A percentile compares a stretch with the other conserved stretches of the same genome.
phyloP scores from a whole-genome alignment of 257 asterid species.

The Gentiana macrophylla region DNA sequence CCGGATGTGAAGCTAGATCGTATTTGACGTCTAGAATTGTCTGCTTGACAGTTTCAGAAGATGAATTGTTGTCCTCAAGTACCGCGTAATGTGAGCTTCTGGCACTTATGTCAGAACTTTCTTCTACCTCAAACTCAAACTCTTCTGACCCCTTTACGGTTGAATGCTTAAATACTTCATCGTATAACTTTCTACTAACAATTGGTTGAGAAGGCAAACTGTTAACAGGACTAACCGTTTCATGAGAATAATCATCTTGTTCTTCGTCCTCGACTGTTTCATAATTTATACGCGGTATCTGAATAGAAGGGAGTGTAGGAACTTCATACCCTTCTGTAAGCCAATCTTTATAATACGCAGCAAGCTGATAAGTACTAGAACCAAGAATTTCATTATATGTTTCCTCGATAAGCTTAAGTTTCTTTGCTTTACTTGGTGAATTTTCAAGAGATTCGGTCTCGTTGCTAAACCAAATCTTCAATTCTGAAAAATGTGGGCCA shows the following conservation, averaged over 20 bases:
- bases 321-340: constrained; percentile 50
- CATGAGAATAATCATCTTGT: constrained; percentile 17
- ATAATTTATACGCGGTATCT: constrained; percentile 33
- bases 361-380: constrained; percentile 44
- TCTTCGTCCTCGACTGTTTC: constrained; percentile 19
- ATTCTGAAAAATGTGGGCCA: constrained; percentile 45
- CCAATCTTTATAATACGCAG: constrained; percentile 76
- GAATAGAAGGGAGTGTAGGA: constrained; percentile 41
- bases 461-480: constrained; percentile 49
- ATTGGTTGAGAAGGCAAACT: constrained; percentile 36
- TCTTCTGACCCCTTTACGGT: constrained; percentile 22
- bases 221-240: constrained; percentile 33
- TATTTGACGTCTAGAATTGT: constrained; percentile 17
- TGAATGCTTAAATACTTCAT: constrained; percentile 41
- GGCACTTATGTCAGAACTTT: constrained; percentile 15
- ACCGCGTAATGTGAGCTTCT: constrained; percentile 26
- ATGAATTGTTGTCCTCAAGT: constrained; percentile 30
- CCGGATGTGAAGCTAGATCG: constrained; percentile 23
- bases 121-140: constrained; percentile 23
- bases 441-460: constrained; percentile 26
- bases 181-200: constrained; percentile 62
- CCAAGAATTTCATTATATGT: constrained; percentile 44
- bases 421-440: constrained; percentile 20
- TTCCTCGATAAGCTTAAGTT: constrained; percentile 34
- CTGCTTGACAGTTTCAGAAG: constrained; percentile 20